Base-by-base conservation (phyloP, 345 rosid species). In the Clarkia xantiana region DNA sequence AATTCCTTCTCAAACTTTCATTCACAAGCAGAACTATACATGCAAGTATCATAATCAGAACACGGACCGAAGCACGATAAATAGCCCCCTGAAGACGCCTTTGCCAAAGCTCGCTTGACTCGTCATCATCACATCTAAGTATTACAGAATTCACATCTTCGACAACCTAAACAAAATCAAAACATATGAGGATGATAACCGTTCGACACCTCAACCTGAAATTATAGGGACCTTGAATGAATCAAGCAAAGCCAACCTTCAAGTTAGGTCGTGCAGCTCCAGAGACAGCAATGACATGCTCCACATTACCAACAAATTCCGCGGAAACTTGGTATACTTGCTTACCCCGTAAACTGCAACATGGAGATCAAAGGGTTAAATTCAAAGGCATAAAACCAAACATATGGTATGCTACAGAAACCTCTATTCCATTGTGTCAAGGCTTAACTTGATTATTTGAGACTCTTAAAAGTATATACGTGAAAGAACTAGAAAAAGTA, bases 31-130 rank as follows among this genome's bases (percentile, higher is more conserved):
- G 36, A 29, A 29, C 36, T 7, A 29, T 29, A 29, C 4, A 29
- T 29, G 36, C 36, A 29, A 29, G 5, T 29, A 29, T 29, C 36
- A 29, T 29, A 34, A 59, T 16, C 18, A 44, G 3, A 17, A 23
- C 20, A 42, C 51, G 23, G 79, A 90, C 97, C 71, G 96, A 90
- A 59, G 88, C 80, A 75, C 68, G 80, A 65, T 90, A 86, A 53
- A 79, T 81, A 59, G 94, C 94, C 15, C 84, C 86, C 66, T 78
- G 97, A 73, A 90, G 71, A 50, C 86, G 86, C 53, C 68, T 81
- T 62, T 83, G 83, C 97, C 97, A 90, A 50, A 62, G 71, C 66
- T 74, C 78, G 60, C 65, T 68, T 41, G 77, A 77, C 45, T 86
- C 93, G 57, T 81, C 81, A 42, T 77, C 68, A 56, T 84, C 96